A percentile compares a stretch with the other conserved stretches of the same genome.
These are phyloP conservation scores for maize (Zea mays) DNA, from an alignment of 176 grass and related monocot species.

Conservation along the genomic window Zm-B73-REFERENCE-NAM-5.0 NC_050099.1:172479001-172479500, in stretches of 20 bases:
- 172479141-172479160: conserved; percentile 95
- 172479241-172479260: too few species aligned
- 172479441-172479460: conserved; percentile 92
- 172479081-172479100: conserved; percentile 5
- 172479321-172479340: too few species aligned
- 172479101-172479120: conserved; percentile 70
- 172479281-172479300: too few species aligned
- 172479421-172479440: conserved; percentile 83
- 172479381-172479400: neutral
- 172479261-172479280: too few species aligned
- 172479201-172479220: conserved; percentile 94
- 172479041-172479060: neutral
- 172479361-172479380: too few species aligned
- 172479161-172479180: conserved; percentile 80
- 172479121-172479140: conserved; percentile 90
- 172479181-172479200: conserved; percentile 79
- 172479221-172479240: conserved; percentile 76
- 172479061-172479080: neutral
- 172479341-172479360: too few species aligned
- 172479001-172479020: conserved; percentile 40
- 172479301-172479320: too few species aligned
- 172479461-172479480: conserved; percentile 86
- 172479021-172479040: neutral
- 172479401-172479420: conserved; percentile 55
- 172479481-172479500: conserved; percentile 88